Percentiles rank a stretch among this genome's conserved stretches.
Conservation (phyloP, 2,329 filamentous ascomycete genomes). For the Phialemoniopsis sp. region DNA sequence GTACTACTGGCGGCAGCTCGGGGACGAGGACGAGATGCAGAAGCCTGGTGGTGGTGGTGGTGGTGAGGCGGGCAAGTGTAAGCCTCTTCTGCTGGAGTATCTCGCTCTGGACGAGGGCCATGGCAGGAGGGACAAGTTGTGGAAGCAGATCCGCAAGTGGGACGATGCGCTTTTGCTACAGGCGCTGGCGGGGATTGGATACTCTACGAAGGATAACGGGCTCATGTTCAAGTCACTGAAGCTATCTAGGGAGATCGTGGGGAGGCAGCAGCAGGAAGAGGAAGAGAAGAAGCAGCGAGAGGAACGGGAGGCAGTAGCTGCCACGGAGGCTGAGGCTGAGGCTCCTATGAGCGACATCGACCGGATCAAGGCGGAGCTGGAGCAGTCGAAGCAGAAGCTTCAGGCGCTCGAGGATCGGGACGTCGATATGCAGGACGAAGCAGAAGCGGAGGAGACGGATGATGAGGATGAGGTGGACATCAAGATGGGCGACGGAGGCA, state of each 20-base stretch:
- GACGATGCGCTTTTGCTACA: conserved; percentile 18
- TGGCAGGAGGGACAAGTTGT: not conserved
- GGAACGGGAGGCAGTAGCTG: conserved; percentile 7
- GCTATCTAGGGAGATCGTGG: conserved; percentile 15
- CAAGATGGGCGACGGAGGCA: not conserved
- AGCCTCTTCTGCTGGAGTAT: conserved; percentile 9
- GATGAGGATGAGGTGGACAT: conserved; percentile 3
- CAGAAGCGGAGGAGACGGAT: conserved; percentile 2
- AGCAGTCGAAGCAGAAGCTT: conserved; percentile 14
- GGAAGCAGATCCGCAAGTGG: conserved; percentile 18
- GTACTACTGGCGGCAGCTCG: conserved; percentile 71
- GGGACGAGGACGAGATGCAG: conserved; percentile 12
- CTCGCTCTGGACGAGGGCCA: not conserved
- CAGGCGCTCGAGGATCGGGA: conserved; percentile 16
- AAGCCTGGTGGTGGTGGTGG: conserved; percentile 1
- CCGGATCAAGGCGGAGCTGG: conserved; percentile 17
- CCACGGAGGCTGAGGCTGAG: conserved; percentile 5
- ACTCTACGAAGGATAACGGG: conserved; percentile 17
- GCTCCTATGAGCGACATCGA: conserved; percentile 12
- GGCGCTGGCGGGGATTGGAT: conserved; percentile 20
- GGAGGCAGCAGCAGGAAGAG: conserved; percentile 1
- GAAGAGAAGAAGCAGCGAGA: conserved; percentile 1
- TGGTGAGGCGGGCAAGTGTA: conserved; percentile 2
- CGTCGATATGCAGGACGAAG: conserved; percentile 5
- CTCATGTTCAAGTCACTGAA: conserved; percentile 20